Evolutionary conservation across 2,329 filamentous ascomycete genomes (phyloP).

Genomic region (Diaporthe helianthi): DNA sequence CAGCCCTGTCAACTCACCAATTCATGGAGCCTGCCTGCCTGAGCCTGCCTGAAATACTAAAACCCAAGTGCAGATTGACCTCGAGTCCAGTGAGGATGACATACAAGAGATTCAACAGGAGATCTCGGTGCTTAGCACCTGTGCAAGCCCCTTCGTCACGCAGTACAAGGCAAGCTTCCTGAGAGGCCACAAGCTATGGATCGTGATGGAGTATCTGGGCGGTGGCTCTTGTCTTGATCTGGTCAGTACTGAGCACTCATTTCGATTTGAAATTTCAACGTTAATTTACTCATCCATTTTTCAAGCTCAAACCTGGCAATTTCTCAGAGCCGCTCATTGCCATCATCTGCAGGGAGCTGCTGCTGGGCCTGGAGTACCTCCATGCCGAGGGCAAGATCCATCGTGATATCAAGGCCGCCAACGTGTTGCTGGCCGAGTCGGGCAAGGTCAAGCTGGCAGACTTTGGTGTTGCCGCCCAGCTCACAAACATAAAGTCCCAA

Average conservation of each 20-base stretch:
- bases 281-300: constrained; percentile 38
- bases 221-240: constrained; percentile 95
- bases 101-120: constrained; percentile 98
- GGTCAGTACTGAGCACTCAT: constrained; percentile 56
- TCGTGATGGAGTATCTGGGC: constrained; percentile 97
- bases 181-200: constrained; percentile 97
- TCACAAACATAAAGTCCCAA: constrained; percentile 97
- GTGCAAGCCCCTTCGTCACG: constrained; percentile 91
- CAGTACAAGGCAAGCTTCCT: constrained; percentile 97
- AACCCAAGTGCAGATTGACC: constrained; percentile 77
- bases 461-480: constrained; percentile 94
- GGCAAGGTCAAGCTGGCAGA: constrained; percentile 96
- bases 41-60: constrained; percentile 10
- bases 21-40: background rate
- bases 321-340: constrained; percentile 92
- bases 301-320: constrained; percentile 83
- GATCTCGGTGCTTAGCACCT: constrained; percentile 93
- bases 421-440: constrained; percentile 87
- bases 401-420: constrained; percentile 95
- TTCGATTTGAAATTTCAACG: background rate
- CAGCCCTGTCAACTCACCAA: background rate
- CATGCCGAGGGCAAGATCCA: constrained; percentile 96
- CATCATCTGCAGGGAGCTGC: constrained; percentile 90
- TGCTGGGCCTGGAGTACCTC: constrained; percentile 90
- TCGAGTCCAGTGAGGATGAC: constrained; percentile 98